phyloP scores from a whole-genome alignment of 495 filamentous ascomycete species.

The Talaromyces nanjingensis region DNA sequence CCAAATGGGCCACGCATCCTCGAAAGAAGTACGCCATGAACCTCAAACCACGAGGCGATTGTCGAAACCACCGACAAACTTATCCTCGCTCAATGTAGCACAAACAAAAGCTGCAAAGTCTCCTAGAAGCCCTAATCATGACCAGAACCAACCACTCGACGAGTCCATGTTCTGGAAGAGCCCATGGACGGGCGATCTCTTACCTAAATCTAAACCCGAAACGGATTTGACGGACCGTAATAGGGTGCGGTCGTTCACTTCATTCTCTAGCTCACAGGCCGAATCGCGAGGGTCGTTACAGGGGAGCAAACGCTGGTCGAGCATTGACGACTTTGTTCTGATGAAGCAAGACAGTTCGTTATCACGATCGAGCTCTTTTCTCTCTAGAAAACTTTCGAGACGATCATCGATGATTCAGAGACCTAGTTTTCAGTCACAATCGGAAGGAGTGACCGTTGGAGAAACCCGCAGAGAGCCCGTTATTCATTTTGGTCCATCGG shows the following conservation, averaged over 20 bases:
- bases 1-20: constrained; percentile 12
- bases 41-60: constrained; percentile 31
- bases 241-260: neutral
- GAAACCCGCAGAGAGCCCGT: constrained; percentile 3
- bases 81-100: constrained; percentile 1
- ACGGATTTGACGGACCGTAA: neutral
- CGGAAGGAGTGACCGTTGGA: neutral
- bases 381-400: constrained; percentile 6
- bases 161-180: constrained; percentile 11
- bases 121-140: constrained; percentile 6
- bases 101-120: constrained; percentile 14
- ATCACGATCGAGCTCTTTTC: constrained; percentile 3
- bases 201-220: constrained; percentile 3
- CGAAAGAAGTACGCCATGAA: constrained; percentile 29
- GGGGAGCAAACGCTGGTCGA: constrained; percentile 7
- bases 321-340: neutral
- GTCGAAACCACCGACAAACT: constrained; percentile 33
- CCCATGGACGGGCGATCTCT: constrained; percentile 10
- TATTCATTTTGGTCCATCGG: neutral
- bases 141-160: neutral
- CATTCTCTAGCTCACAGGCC: constrained; percentile 1
- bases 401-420: neutral
- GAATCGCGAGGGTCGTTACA: neutral
- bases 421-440: neutral
- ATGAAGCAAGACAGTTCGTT: constrained; percentile 2